Evolutionary conservation across 768 basidiomycete species (phyloP).

Genomic region (Clavulina sp.): DNA sequence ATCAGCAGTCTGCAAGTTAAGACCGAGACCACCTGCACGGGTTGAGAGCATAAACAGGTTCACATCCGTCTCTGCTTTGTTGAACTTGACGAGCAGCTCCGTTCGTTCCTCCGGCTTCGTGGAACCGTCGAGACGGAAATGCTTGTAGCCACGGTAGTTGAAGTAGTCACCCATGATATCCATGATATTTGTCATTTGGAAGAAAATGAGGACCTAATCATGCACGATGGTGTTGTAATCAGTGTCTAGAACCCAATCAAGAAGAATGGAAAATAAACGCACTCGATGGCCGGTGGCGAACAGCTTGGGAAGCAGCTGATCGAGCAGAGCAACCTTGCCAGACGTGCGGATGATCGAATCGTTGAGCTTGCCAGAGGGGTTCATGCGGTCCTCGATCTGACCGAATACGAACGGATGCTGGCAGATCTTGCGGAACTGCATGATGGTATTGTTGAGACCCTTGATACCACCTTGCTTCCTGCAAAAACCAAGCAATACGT

Average conservation of each 20-base stretch:
- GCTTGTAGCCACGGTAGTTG: conserved; percentile 70
- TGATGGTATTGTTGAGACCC: conserved; percentile 83
- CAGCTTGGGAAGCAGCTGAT: conserved; percentile 85
- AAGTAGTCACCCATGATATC: conserved; percentile 95
- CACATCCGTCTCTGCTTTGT: conserved; percentile 73
- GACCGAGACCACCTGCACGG: conserved; percentile 78
- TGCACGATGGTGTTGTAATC: neutral
- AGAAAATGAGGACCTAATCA: conserved; percentile 91
- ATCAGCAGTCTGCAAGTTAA: conserved; percentile 92
- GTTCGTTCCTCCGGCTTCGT: conserved; percentile 95
- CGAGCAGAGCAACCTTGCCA: conserved; percentile 87
- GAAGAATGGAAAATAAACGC: conserved; percentile 13
- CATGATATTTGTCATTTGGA: conserved; percentile 99
- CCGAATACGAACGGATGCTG: conserved; percentile 96
- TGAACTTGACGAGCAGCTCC: conserved; percentile 69
- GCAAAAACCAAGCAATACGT: conserved; percentile 7
- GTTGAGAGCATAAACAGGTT: conserved; percentile 90
- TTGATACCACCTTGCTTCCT: conserved; percentile 68
- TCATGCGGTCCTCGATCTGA: conserved; percentile 87
- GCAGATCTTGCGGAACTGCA: conserved; percentile 96
- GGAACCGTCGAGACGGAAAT: conserved; percentile 87
- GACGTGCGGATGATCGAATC: conserved; percentile 72
- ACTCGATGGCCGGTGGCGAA: conserved; percentile 84
- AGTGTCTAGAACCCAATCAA: conserved; percentile 4
- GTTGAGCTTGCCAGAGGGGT: conserved; percentile 63